Percentiles rank a stretch among this genome's conserved stretches.
phyloP scores from a whole-genome alignment of 2,329 filamentous ascomycete species.

The Diaporthe eres region DNA sequence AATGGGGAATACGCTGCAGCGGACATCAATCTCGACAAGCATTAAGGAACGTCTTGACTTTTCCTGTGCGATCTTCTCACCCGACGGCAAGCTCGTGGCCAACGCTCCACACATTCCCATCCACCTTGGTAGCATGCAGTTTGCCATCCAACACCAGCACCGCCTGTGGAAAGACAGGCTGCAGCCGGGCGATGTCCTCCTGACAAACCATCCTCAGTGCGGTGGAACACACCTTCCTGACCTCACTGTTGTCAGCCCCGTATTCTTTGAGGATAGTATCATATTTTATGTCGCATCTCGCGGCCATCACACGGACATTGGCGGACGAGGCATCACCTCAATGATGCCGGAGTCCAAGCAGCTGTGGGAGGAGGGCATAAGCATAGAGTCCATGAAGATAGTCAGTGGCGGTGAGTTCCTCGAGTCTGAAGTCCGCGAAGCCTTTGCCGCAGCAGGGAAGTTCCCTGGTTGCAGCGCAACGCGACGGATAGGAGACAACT shows the following conservation, averaged over 20 bases:
- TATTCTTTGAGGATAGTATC: constrained; percentile 56
- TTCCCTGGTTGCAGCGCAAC: constrained; percentile 75
- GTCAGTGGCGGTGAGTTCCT: constrained; percentile 79
- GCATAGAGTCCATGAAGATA: constrained; percentile 72
- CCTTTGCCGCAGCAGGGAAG: constrained; percentile 73
- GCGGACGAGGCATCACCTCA: constrained; percentile 71
- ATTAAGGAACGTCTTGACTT: constrained; percentile 88
- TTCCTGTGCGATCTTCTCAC: constrained; percentile 84
- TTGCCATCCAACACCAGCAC: constrained; percentile 78
- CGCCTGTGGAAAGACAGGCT: constrained; percentile 72
- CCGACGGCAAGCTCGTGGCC: constrained; percentile 78
- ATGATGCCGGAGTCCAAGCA: constrained; percentile 80
- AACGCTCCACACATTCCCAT: constrained; percentile 84
- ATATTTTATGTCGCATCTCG: constrained; percentile 72
- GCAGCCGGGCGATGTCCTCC: constrained; percentile 53
- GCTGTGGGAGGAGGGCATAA: constrained; percentile 70
- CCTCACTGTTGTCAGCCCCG: constrained; percentile 55
- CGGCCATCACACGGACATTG: constrained; percentile 67
- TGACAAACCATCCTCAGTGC: constrained; percentile 53
- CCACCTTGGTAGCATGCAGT: constrained; percentile 85
- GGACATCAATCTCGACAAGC: constrained; percentile 83
- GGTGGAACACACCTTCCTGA: constrained; percentile 57
- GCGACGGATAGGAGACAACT: constrained; percentile 76
- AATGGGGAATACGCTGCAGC: constrained; percentile 85
- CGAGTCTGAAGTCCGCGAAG: constrained; percentile 76